phyloP scores from a whole-genome alignment of 345 rosid species.

The Arabidopsis arenosa region DNA sequence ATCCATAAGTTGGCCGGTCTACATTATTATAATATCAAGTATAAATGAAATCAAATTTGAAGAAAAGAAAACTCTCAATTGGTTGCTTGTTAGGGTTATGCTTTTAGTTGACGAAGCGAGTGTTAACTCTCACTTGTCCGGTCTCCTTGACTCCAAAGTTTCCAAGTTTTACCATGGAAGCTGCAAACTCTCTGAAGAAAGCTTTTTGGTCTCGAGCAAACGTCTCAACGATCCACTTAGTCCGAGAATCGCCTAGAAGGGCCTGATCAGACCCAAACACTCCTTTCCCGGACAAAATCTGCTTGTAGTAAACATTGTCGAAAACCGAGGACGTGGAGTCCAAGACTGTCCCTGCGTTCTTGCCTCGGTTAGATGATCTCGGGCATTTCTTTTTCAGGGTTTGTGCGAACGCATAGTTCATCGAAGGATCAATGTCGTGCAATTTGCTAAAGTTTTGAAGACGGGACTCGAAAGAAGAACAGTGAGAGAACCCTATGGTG shows the following conservation, averaged over 20 bases:
- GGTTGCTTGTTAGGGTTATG: neutral
- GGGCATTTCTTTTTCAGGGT: conserved; percentile 58
- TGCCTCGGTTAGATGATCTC: conserved; percentile 48
- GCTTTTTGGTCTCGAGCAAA: conserved; percentile 63
- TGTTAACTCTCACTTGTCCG: conserved; percentile 72
- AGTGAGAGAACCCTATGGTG: conserved; percentile 81
- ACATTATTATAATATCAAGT: conserved; percentile 28
- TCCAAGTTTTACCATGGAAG: conserved; percentile 78
- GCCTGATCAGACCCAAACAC: conserved; percentile 76
- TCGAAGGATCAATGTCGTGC: conserved; percentile 67
- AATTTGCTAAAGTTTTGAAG: conserved; percentile 63
- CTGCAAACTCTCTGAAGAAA: conserved; percentile 71
- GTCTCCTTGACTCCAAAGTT: conserved; percentile 63
- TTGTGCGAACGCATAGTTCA: conserved; percentile 55
- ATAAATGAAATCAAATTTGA: conserved; percentile 34
- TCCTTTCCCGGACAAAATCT: conserved; percentile 58
- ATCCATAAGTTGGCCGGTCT: conserved; percentile 14
- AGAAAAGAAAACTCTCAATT: conserved; percentile 30
- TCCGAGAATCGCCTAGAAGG: conserved; percentile 55
- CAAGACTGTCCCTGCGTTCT: conserved; percentile 67
- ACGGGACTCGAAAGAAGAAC: conserved; percentile 74
- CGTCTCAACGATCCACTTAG: conserved; percentile 63
- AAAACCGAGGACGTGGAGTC: conserved; percentile 66
- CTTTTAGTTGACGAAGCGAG: conserved; percentile 55
- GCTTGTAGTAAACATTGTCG: conserved; percentile 73